Evolutionary conservation across 2,329 filamentous ascomycete species (phyloP).

Genomic region (Arthrobotrys conoides): DNA sequence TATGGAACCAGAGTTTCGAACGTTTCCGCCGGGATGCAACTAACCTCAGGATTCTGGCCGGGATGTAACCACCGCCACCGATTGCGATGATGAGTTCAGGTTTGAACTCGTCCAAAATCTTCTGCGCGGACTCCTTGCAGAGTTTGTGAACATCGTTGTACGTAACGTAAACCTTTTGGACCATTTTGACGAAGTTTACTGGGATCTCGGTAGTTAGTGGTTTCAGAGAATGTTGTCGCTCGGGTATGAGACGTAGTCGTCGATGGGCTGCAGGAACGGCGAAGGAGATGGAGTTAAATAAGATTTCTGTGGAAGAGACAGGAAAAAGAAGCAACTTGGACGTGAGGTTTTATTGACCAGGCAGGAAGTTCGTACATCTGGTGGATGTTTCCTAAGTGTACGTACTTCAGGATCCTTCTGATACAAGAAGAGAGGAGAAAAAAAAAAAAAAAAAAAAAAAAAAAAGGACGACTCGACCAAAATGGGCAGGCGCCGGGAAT

Average conservation of each 20-base stretch:
- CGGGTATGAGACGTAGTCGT: not conserved
- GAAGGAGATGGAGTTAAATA: constrained; percentile 5
- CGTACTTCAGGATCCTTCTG: not conserved
- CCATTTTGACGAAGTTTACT: constrained; percentile 70
- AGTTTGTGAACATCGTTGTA: constrained; percentile 99
- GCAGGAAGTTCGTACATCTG: not conserved
- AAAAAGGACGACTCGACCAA: constrained; percentile 9
- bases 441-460: constrained; percentile 39
- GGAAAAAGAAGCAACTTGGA: constrained; percentile 13
- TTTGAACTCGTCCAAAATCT: constrained; percentile 86
- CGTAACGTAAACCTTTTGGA: constrained; percentile 88
- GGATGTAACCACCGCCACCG: constrained; percentile 90
- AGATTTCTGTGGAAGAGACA: constrained; percentile 4
- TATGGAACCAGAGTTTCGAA: not conserved
- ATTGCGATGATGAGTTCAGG: constrained; percentile 99
- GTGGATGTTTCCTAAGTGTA: too few relatives aligned
- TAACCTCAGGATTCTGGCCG: constrained; percentile 90
- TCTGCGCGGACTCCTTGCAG: constrained; percentile 86
- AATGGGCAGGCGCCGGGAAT: constrained; percentile 30
- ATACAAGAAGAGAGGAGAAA: too few relatives aligned
- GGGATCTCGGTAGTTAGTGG: not conserved
- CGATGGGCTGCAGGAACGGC: not conserved
- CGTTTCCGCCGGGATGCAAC: constrained; percentile 37
- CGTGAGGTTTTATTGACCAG: constrained; percentile 8
- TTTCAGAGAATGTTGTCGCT: not conserved